Evolutionary conservation across 805 yeast genomes (phyloP).

Genomic region (Saccharomyces eubayanus): DNA sequence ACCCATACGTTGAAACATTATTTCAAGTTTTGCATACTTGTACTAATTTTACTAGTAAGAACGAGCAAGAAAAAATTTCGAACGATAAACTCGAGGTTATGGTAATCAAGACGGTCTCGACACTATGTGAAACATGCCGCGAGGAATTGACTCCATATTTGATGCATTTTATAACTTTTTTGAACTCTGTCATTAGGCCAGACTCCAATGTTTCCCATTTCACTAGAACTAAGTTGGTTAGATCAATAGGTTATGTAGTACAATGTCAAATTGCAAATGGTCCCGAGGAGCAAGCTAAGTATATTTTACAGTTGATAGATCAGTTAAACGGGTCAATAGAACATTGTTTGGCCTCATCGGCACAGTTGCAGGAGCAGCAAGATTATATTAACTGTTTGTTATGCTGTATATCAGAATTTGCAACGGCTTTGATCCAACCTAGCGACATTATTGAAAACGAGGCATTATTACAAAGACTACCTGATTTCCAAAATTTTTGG

Average conservation of each 20-base stretch:
- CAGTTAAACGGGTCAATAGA: conserved; percentile 23
- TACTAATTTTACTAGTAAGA: conserved; percentile 2
- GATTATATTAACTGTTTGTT: conserved; percentile 51
- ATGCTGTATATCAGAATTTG: conserved; percentile 59
- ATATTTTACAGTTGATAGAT: conserved; percentile 30
- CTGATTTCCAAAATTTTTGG: conserved; percentile 40
- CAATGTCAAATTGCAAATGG: conserved; percentile 39
- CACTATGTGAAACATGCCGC: conserved; percentile 26
- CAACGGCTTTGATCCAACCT: conserved; percentile 57
- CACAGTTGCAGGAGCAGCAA: conserved; percentile 21
- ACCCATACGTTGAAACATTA: conserved; percentile 19
- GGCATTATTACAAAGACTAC: conserved; percentile 11
- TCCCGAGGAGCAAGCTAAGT: conserved; percentile 37
- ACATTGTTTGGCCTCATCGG: conserved; percentile 5
- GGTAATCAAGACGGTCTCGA: conserved; percentile 22
- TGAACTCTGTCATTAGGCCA: conserved; percentile 29
- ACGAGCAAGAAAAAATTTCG: conserved; percentile 6
- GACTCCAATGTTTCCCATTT: conserved; percentile 23
- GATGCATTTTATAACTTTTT: conserved; percentile 20
- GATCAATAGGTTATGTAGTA: conserved; percentile 55
- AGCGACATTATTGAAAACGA: conserved; percentile 34
- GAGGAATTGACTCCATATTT: conserved; percentile 19
- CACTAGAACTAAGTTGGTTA: conserved; percentile 45
- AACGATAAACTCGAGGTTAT: conserved; percentile 25
- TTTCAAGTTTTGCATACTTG: conserved; percentile 26